A percentile compares a stretch with the other conserved stretches of the same genome.
Evolutionary conservation across 2,329 filamentous ascomycete genomes (phyloP).

Genomic region (Cladophialophora carrionii): DNA sequence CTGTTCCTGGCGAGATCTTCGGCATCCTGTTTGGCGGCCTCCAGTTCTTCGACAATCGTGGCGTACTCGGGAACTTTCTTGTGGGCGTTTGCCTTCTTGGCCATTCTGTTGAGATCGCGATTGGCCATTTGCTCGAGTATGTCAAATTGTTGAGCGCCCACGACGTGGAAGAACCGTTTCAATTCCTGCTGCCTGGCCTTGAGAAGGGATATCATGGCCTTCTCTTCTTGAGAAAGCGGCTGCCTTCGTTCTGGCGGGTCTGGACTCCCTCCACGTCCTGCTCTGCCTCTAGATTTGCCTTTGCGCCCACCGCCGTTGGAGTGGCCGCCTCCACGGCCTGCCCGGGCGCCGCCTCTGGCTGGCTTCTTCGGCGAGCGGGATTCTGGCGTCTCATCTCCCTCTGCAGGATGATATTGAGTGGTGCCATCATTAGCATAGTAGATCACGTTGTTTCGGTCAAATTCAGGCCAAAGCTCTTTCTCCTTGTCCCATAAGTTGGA

Average conservation of each 20-base stretch:
- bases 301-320: constrained; percentile 40
- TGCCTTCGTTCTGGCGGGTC: constrained; percentile 42
- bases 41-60: constrained; percentile 44
- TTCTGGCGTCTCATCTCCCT: constrained; percentile 17
- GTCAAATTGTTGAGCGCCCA: constrained; percentile 48
- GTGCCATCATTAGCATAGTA: constrained; percentile 22
- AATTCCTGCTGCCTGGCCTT: constrained; percentile 50
- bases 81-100: constrained; percentile 49
- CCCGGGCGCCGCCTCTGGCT: constrained; percentile 43
- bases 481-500: constrained; percentile 10
- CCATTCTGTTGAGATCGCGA: constrained; percentile 46
- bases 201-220: constrained; percentile 38
- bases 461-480: constrained; percentile 17
- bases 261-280: constrained; percentile 37
- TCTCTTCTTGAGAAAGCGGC: constrained; percentile 33
- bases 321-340: constrained; percentile 39
- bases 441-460: constrained; percentile 8
- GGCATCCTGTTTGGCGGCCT: constrained; percentile 38
- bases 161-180: constrained; percentile 47
- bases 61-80: constrained; percentile 47
- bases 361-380: constrained; percentile 32
- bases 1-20: constrained; percentile 42
- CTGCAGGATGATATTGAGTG: constrained; percentile 14
- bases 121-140: constrained; percentile 47
- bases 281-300: constrained; percentile 40